Evolutionary conservation across 805 yeast genomes (phyloP).

Genomic region (Isabelozyma gotoi): DNA sequence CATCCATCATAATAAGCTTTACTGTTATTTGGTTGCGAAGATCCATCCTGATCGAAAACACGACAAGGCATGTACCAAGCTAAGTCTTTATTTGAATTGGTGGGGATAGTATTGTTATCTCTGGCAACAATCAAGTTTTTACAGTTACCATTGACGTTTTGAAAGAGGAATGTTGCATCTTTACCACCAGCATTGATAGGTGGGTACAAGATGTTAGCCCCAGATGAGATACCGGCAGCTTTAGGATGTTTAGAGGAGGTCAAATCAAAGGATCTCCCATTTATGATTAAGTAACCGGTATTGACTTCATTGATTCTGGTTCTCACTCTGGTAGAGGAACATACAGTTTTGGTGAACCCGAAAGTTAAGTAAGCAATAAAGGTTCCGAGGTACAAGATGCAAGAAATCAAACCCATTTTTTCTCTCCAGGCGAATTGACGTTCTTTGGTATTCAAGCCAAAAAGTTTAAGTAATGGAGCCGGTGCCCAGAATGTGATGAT

Average conservation of each 20-base stretch:
- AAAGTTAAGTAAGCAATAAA: constrained; percentile 84
- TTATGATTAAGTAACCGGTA: constrained; percentile 64
- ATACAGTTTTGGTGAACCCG: constrained; percentile 86
- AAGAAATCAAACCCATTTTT: constrained; percentile 78
- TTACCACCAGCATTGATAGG: constrained; percentile 85
- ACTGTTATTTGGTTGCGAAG: constrained; percentile 64
- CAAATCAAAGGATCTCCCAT: constrained; percentile 79
- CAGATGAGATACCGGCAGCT: constrained; percentile 73
- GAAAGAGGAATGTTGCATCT: constrained; percentile 83
- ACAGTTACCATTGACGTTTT: constrained; percentile 91
- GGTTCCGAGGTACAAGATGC: constrained; percentile 72
- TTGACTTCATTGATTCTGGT: constrained; percentile 60
- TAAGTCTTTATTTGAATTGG: constrained; percentile 48
- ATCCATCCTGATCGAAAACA: constrained; percentile 65
- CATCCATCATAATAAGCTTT: constrained; percentile 72
- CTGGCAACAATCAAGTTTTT: constrained; percentile 72
- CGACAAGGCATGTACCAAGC: constrained; percentile 99
- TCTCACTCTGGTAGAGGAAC: constrained; percentile 47
- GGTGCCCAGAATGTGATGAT: constrained; percentile 92
- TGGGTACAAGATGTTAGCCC: constrained; percentile 75
- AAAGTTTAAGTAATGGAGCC: constrained; percentile 61
- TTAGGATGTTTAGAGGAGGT: constrained; percentile 74
- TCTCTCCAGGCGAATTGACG: constrained; percentile 98
- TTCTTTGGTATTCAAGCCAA: constrained; percentile 76
- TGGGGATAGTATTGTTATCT: constrained; percentile 69